Evolutionary conservation across 768 basidiomycete genomes (phyloP).

Genomic region (Leccinum ochraceum): DNA sequence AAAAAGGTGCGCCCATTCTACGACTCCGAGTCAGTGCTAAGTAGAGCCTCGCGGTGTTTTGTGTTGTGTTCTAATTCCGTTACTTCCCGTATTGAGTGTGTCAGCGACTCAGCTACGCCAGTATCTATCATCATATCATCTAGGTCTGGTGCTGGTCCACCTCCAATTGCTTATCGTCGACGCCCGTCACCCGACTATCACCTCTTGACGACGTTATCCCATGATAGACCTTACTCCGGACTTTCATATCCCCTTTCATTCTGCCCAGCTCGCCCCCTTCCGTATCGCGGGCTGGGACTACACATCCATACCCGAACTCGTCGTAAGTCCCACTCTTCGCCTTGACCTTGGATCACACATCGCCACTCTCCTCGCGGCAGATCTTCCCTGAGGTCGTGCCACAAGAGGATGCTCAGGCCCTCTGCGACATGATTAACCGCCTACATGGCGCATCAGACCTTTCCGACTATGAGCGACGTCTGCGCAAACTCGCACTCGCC

Average conservation of each 20-base stretch:
- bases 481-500: constrained; percentile 30
- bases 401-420: constrained; percentile 22
- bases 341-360: constrained; percentile 6
- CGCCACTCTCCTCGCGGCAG: constrained; percentile 8
- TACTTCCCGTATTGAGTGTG: constrained; percentile 11
- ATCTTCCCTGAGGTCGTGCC: constrained; percentile 24
- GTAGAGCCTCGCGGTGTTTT: constrained; percentile 3
- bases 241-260: constrained; percentile 33
- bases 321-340: constrained; percentile 20
- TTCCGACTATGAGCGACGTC: constrained; percentile 20
- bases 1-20: constrained; percentile 1
- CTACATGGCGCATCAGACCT: constrained; percentile 20
- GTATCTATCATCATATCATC: not conserved
- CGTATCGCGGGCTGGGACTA: constrained; percentile 32
- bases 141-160: constrained; percentile 1
- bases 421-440: constrained; percentile 18
- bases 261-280: constrained; percentile 30
- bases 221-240: constrained; percentile 24
- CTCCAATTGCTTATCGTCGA: not conserved
- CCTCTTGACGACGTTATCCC: not conserved
- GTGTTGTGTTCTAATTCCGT: constrained; percentile 10
- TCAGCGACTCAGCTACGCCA: not conserved
- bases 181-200: not conserved
- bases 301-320: constrained; percentile 25
- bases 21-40: too few relatives aligned